phyloP scores from a whole-genome alignment of 306 rosid genomes.

The Astragalus glycyphyllos region DNA sequence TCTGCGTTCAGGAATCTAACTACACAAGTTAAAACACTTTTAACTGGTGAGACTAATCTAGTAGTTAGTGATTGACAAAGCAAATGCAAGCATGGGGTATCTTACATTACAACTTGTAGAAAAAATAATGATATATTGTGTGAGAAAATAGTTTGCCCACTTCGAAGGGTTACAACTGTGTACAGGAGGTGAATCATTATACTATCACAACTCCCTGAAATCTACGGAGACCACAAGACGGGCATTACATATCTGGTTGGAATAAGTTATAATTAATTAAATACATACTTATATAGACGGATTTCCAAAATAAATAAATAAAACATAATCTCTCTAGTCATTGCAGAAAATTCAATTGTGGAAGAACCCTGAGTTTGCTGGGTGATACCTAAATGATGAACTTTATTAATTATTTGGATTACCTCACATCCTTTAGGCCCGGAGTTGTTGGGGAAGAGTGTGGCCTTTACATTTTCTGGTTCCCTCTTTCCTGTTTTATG shows the following conservation, averaged over 20 bases:
- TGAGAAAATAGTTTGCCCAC: constrained; percentile 24
- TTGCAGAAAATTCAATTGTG: constrained; percentile 36
- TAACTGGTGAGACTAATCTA: constrained; percentile 21
- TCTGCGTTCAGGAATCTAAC: constrained; percentile 7
- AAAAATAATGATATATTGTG: constrained; percentile 22
- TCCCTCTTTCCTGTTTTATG: constrained; percentile 78
- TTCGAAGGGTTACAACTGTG: constrained; percentile 20
- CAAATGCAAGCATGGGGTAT: neutral
- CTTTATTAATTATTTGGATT: constrained; percentile 35
- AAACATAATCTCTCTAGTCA: constrained; percentile 27
- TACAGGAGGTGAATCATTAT: constrained; percentile 28
- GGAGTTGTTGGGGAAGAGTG: constrained; percentile 20
- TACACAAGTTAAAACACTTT: neutral
- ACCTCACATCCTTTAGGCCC: constrained; percentile 38
- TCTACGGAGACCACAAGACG: constrained; percentile 34
- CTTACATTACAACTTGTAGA: neutral
- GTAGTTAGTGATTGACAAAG: neutral
- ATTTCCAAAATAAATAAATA: neutral
- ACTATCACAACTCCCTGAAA: constrained; percentile 21
- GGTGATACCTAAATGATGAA: constrained; percentile 41
- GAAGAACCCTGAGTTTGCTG: constrained; percentile 35
- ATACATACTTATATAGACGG: constrained; percentile 35
- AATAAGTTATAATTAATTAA: constrained; percentile 32
- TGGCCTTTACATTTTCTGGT: constrained; percentile 42
- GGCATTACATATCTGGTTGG: constrained; percentile 27